Base-by-base conservation (phyloP, 805 yeast genomes). In the Lachancea lanzarotensis region DNA sequence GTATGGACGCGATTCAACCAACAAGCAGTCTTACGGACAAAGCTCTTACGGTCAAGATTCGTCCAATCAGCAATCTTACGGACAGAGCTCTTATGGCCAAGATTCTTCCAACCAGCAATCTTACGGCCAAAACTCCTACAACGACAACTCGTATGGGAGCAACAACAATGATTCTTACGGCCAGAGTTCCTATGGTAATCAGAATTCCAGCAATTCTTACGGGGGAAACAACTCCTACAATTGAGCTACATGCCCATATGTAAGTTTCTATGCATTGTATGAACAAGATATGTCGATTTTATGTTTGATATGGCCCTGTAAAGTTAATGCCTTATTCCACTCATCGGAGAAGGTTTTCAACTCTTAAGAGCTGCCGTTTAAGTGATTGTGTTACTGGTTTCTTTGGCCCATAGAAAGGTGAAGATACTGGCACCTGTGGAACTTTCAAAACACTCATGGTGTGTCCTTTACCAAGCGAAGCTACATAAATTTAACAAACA, bases 221-320 rank as follows among this genome's bases (percentile, higher is more conserved):
- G 60, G 68, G 55, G 60, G 66, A 27, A 62, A 57, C 51, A 72
- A 67, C 39, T 59, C 67, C 26, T 56, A n/a, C n/a, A n/a, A n/a
- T n/a, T n/a, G n/a, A n/a, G n/a, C n/a, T n/a, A n/a, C n/a, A n/a
- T n/a, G n/a, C n/a, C n/a, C n/a, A n/a, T n/a, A n/a, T n/a, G n/a
- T n/a, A n/a, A n/a, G n/a, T n/a, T n/a, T n/a, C n/a, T n/a, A n/a
- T n/a, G n/a, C n/a, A n/a, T n/a, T n/a, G n/a, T n/a, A n/a, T n/a
- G n/a, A n/a, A n/a, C n/a, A n/a, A n/a, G n/a, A n/a, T n/a, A n/a
- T n/a, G n/a, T n/a, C n/a, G n/a, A n/a, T n/a, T n/a, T n/a, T n/a
- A n/a, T n/a, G n/a, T n/a, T n/a, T n/a, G n/a, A n/a, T n/a, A n/a
- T n/a, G n/a, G n/a, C n/a, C n/a, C n/a, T n/a, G n/a, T n/a, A n/a